Percentiles rank a stretch among this genome's conserved stretches.
These are phyloP conservation scores for Dioscorea cayenensis DNA, from an alignment of 116 monocot species.

Conservation along the genomic window DNA sequence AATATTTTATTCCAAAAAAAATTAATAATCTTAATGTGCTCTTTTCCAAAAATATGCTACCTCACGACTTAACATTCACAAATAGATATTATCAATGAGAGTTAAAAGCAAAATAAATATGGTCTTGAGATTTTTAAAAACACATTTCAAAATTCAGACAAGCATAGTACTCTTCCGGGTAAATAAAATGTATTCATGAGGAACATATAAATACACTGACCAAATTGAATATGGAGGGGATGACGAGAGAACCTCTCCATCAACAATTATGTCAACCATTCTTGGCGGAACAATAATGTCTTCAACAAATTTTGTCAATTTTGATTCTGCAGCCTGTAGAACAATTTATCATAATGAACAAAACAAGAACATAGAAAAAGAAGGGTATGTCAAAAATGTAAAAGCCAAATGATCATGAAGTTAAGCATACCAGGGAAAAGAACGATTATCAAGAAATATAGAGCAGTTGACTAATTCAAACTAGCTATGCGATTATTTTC, in stretches of 20 bases:
- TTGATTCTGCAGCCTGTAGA: conserved; percentile 79
- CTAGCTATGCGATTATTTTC: too few relatives aligned
- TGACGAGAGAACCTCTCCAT: conserved; percentile 66
- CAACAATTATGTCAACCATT: conserved; percentile 90
- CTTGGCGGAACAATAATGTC: conserved; percentile 93
- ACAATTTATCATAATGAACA: not conserved
- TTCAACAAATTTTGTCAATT: conserved; percentile 88
- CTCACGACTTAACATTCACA: not conserved
- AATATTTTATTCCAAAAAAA: too few relatives aligned
- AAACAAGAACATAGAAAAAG: not conserved
- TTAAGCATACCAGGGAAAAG: not conserved
- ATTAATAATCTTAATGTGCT: too few relatives aligned
- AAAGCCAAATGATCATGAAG: not conserved
- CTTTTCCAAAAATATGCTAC: too few relatives aligned
- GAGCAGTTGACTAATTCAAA: too few relatives aligned
- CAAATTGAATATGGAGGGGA: not conserved
- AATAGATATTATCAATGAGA: too few relatives aligned
- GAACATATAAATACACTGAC: not conserved
- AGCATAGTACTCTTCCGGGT: not conserved
- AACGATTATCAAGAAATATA: too few relatives aligned
- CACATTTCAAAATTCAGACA: not conserved
- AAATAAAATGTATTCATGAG: not conserved
- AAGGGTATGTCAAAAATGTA: not conserved
- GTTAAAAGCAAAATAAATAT: not conserved
- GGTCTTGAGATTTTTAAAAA: not conserved